Conservation (phyloP, 805 yeast species). For the Henningerozyma blattae region DNA sequence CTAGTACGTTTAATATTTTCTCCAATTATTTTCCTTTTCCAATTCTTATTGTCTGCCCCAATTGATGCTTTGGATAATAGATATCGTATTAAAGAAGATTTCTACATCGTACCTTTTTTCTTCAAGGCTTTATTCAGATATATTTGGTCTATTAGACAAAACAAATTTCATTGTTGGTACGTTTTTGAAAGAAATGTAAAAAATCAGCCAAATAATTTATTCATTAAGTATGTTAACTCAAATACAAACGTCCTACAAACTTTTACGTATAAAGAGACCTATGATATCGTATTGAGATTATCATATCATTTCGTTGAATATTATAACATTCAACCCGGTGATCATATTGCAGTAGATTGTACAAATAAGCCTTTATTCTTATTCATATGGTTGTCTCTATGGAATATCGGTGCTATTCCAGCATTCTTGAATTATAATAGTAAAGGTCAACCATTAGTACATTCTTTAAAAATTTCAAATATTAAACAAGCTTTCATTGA, state of each 20-base stretch:
- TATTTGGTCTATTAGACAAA: slow-evolving; percentile 15
- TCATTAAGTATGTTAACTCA: slow-evolving; percentile 43
- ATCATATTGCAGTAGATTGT: slow-evolving; percentile 61
- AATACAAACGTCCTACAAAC: slow-evolving; percentile 42
- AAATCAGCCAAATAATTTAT: slow-evolving; percentile 37
- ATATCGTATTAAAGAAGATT: slow-evolving; percentile 38
- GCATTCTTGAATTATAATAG: slow-evolving; percentile 79
- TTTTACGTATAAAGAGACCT: slow-evolving; percentile 58
- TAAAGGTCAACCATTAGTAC: slow-evolving; percentile 60
- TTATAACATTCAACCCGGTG: slow-evolving; percentile 52
- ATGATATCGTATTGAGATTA: slow-evolving; percentile 51
- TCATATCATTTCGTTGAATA: slow-evolving; percentile 52
- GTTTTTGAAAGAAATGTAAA: slow-evolving; percentile 45
- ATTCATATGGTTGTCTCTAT: slow-evolving; percentile 70
- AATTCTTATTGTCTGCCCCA: slow-evolving; percentile 6
- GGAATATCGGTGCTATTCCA: slow-evolving; percentile 87
- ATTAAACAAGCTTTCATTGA: slow-evolving; percentile 61
- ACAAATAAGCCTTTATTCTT: slow-evolving; percentile 77
- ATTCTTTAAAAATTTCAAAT: slow-evolving; percentile 63
- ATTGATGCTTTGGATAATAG: slow-evolving; percentile 16
- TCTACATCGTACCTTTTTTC: slow-evolving; percentile 35
- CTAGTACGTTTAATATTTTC: slow-evolving; percentile 9
- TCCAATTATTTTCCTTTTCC: slow-evolving; percentile 5
- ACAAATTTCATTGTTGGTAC: slow-evolving; percentile 53
- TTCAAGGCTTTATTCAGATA: slow-evolving; percentile 31